Evolutionary conservation across 1,284 basidiomycete species (phyloP).

Genomic region (Xerocomus nothofagi): DNA sequence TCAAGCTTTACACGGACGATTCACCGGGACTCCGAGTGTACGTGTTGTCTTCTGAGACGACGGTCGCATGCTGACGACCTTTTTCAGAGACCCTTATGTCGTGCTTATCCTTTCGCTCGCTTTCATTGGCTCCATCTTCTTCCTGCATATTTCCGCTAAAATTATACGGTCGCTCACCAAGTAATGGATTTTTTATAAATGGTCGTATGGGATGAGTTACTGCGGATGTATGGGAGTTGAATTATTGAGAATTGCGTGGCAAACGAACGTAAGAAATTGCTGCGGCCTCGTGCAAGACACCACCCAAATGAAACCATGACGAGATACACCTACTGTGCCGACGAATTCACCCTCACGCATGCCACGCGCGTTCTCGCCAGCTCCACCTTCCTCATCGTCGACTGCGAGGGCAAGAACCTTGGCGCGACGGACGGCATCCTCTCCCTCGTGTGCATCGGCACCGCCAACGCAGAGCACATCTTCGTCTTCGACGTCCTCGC

Average conservation of each 20-base stretch:
- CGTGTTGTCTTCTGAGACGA: slow-evolving; percentile 39
- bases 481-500: slow-evolving; percentile 43
- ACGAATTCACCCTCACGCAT: slow-evolving; percentile 11
- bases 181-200: slow-evolving; percentile 23
- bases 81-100: slow-evolving; percentile 89
- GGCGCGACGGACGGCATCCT: slow-evolving; percentile 39
- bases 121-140: slow-evolving; percentile 98
- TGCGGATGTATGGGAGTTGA: neutral
- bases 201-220: neutral
- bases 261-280: no score
- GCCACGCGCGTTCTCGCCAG: slow-evolving; percentile 22
- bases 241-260: no score
- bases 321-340: slow-evolving; percentile 21
- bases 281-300: slow-evolving; percentile 16
- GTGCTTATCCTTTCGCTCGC: slow-evolving; percentile 96
- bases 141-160: slow-evolving; percentile 97
- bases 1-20: slow-evolving; percentile 97
- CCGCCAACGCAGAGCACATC: slow-evolving; percentile 37
- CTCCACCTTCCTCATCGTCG: slow-evolving; percentile 34
- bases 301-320: slow-evolving; percentile 19
- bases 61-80: slow-evolving; percentile 3
- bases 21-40: slow-evolving; percentile 96
- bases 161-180: slow-evolving; percentile 89
- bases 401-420: slow-evolving; percentile 42
- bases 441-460: slow-evolving; percentile 45